Percentiles rank a stretch among this genome's conserved stretches.
Evolutionary conservation across 257 asterid species (phyloP).

Genomic region (Gentiana straminea): DNA sequence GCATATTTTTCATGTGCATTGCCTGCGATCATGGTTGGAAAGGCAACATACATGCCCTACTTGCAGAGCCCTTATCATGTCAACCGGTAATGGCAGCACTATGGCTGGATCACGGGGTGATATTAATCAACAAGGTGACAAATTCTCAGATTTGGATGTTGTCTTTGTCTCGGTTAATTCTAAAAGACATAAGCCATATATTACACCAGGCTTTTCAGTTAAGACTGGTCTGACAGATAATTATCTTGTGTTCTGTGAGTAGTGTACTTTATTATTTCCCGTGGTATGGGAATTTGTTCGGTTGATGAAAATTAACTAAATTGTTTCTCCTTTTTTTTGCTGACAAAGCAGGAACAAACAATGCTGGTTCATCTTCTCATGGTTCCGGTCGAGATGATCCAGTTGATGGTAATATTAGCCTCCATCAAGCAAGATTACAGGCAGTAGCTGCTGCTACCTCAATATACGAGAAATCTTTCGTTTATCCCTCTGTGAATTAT

Average conservation of each 20-base stretch:
- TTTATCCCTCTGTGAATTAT: conserved; percentile 66
- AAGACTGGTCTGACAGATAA: too few relatives aligned
- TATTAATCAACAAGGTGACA: conserved; percentile 54
- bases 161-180: background rate
- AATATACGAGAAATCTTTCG: conserved; percentile 75
- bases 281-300: background rate
- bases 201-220: too few relatives aligned
- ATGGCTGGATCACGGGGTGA: conserved; percentile 38
- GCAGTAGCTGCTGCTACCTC: conserved; percentile 91
- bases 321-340: background rate
- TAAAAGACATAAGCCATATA: too few relatives aligned
- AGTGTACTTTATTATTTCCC: too few relatives aligned
- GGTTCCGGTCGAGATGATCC: conserved; percentile 29
- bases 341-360: conserved; percentile 39
- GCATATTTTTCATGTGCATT: conserved; percentile 90
- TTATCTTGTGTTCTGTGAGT: too few relatives aligned
- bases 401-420: conserved; percentile 37
- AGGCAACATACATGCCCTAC: conserved; percentile 94
- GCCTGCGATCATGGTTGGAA: conserved; percentile 95
- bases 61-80: conserved; percentile 93
- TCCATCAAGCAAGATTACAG: conserved; percentile 64
- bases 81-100: conserved; percentile 57
- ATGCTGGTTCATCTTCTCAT: conserved; percentile 48
- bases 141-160: conserved; percentile 3
- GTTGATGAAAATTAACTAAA: too few relatives aligned